Base-by-base conservation (phyloP, 495 filamentous ascomycete genomes). In the Aspergillus saccharolyticus region DNA sequence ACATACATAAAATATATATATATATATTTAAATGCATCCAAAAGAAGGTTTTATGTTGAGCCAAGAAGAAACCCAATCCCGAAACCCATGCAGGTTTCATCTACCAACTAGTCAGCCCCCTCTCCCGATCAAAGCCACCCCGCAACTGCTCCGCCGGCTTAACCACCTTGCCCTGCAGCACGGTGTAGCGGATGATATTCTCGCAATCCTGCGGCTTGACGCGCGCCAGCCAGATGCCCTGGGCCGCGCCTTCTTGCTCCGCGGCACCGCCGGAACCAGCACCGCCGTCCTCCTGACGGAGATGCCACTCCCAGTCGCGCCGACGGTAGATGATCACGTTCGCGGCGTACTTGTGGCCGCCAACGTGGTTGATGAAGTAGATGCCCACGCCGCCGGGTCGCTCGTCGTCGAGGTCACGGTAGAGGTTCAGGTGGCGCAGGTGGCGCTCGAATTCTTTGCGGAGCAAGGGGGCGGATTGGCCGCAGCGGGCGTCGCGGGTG, bases 221-320 rank as follows among this genome's bases (percentile, higher is more conserved):
- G 30, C 92, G 79, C 42, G 93, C 94, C 21, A 98, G 75, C 94
- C 94, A 98, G 59, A 98, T 93, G 52, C 91, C 93, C 76, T 96
- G 91, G 53, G 80, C 83, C 1, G 89, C 91, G 21, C 85, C 81
- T 22, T 83, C 79, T 39, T 78, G 69, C 4, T 72, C 73, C 12
- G n/a, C 15, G 14, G 7, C 28, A 12, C 33, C 33, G 12, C 33
- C 25, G 10, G 4, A 4, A 8, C 69, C 75, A 21, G 66, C 70
- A 14, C 64, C 71, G 8, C 67, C 63, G 9, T 63, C 66, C 43
- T 39, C 51, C 53, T 65, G 53, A 59, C 25, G 25, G 25, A 28
- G 9, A 28, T 28, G 25, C 25, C 25, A 28, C 25, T 84, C 50
- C 71, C 84, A 68, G 53, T 86, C 79, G 17, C 76, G 76, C 28